These are phyloP conservation scores for Wickerhamiella kazuoi DNA, from an alignment of 805 yeast species.

Conservation along the genomic window DNA sequence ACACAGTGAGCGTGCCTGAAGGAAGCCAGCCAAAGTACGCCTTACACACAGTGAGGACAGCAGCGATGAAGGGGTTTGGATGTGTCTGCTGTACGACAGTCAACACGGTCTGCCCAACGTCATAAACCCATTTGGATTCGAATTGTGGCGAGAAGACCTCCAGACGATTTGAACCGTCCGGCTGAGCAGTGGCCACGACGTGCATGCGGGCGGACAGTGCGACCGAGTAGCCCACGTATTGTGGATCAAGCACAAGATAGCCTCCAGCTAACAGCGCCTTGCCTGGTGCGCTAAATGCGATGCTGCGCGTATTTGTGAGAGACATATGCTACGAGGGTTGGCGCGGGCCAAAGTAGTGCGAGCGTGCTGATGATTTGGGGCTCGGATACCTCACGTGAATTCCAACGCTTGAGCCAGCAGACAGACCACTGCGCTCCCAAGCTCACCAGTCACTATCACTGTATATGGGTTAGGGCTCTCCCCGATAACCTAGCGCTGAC, in stretches of 20 bases:
- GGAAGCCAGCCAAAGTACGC: constrained; percentile 28
- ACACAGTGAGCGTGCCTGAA: constrained; percentile 36
- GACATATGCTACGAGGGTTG: too few relatives aligned
- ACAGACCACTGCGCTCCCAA: too few relatives aligned
- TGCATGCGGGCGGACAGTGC: constrained; percentile 87
- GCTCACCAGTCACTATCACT: too few relatives aligned
- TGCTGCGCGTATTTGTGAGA: too few relatives aligned
- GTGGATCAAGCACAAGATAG: constrained; percentile 69
- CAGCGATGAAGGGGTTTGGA: constrained; percentile 58
- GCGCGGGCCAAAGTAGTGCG: too few relatives aligned
- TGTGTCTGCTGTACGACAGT: constrained; percentile 4
- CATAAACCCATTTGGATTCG: constrained; percentile 12
- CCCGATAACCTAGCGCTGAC: too few relatives aligned
- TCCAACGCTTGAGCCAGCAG: too few relatives aligned
- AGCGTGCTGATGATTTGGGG: too few relatives aligned
- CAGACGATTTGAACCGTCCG: constrained; percentile 6
- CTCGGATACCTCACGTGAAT: too few relatives aligned
- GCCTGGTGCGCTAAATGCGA: constrained; percentile 88
- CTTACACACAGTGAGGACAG: constrained; percentile 39
- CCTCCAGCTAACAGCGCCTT: constrained; percentile 93
- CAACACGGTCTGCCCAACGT: constrained; percentile 1
- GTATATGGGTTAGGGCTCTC: too few relatives aligned
- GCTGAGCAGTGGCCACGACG: constrained; percentile 33
- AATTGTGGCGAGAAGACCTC: constrained; percentile 14
- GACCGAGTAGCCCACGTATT: constrained; percentile 58